A percentile compares a stretch with the other conserved stretches of the same genome.
phyloP scores from a whole-genome alignment of 345 rosid species.

The Excoecaria cochinchinensis region DNA sequence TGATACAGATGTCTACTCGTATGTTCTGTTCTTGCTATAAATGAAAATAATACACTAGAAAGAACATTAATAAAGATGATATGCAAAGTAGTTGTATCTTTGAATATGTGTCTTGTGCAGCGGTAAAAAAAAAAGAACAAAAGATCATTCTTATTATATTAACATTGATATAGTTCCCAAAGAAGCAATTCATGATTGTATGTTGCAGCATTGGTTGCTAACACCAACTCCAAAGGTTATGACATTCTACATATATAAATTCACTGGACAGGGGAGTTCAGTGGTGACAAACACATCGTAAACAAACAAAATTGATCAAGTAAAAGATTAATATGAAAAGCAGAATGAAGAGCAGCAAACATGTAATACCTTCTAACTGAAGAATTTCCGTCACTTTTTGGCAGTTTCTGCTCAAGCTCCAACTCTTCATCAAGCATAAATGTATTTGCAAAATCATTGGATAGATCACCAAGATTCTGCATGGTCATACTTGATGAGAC shows the following conservation, averaged over 20 bases:
- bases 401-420: constrained; percentile 74
- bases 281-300: not conserved
- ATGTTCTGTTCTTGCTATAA: not conserved
- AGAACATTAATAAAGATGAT: too few species aligned
- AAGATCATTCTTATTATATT: not conserved
- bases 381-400: constrained; percentile 41
- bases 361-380: constrained; percentile 54
- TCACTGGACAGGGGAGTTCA: too few species aligned
- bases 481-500: constrained; percentile 21
- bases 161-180: not conserved
- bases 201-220: not conserved
- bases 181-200: not conserved
- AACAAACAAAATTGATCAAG: not conserved
- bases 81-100: not conserved
- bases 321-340: not conserved
- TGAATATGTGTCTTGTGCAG: not conserved
- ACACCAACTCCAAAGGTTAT: not conserved
- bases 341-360: not conserved
- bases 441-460: constrained; percentile 69
- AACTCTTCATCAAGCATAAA: constrained; percentile 95
- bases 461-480: constrained; percentile 46
- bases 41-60: not conserved
- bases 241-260: not conserved
- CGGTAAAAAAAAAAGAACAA: not conserved
- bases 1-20: not conserved